Evolutionary conservation across 1,284 basidiomycete species (phyloP).

Genomic region (Ceratorhiza oryzae-sativae): DNA sequence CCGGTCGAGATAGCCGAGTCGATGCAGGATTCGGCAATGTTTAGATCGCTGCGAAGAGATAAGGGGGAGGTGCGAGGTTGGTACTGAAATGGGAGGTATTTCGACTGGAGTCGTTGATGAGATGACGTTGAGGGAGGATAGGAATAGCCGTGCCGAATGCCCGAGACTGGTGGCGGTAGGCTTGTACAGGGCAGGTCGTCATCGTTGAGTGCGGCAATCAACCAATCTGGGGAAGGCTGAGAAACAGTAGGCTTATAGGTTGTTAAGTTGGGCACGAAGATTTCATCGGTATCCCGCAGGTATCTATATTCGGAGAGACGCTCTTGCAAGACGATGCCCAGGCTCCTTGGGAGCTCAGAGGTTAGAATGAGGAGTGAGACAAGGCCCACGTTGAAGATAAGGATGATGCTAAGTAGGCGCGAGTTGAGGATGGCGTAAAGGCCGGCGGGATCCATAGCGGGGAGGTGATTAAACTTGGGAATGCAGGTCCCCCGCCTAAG

Average conservation of each 20-base stretch:
- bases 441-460: not conserved
- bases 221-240: conserved; percentile 28
- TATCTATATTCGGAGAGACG: conserved; percentile 6
- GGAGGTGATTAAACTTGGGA: not conserved
- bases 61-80: not conserved
- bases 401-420: conserved; percentile 6
- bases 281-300: not conserved
- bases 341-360: conserved; percentile 9
- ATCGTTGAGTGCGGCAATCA: conserved; percentile 21
- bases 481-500: not conserved
- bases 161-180: conserved; percentile 1
- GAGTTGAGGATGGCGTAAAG: conserved; percentile 12
- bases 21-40: conserved; percentile 11
- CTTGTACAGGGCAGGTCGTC: conserved; percentile 19
- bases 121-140: conserved; percentile 3
- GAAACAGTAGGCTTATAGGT: conserved; percentile 1
- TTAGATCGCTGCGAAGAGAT: not conserved
- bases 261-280: not conserved
- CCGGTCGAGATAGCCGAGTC: conserved; percentile 10
- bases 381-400: conserved; percentile 9
- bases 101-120: not conserved
- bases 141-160: conserved; percentile 3
- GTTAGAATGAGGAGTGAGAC: conserved; percentile 8
- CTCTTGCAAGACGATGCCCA: conserved; percentile 7
- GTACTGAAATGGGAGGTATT: conserved; percentile 21